Percentiles rank a stretch among this genome's conserved stretches.
These are phyloP conservation scores for Ambrosia hybrid DNA, from an alignment of 140 eudicot genomes.

Conservation along the genomic window DNA sequence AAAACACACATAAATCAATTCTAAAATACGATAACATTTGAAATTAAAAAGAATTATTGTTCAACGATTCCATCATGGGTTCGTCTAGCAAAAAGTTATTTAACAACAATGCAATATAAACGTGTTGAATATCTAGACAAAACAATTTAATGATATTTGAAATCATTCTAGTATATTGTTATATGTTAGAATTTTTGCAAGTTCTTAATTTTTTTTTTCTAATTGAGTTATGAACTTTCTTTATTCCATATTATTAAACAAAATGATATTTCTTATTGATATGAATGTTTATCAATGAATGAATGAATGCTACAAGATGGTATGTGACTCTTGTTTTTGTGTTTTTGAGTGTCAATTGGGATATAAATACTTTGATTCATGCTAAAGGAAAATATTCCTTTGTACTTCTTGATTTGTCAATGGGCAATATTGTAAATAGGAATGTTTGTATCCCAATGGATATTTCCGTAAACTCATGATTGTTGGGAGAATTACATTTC, in stretches of 20 bases:
- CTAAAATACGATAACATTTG: too few relatives aligned
- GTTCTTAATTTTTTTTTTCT: too few relatives aligned
- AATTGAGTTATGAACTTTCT: too few relatives aligned
- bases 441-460: slow-evolving; percentile 18
- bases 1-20: too few relatives aligned
- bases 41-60: too few relatives aligned
- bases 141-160: too few relatives aligned
- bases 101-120: too few relatives aligned
- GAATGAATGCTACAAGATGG: slow-evolving; percentile 43
- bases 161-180: too few relatives aligned
- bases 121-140: too few relatives aligned
- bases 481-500: slow-evolving; percentile 24
- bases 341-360: slow-evolving; percentile 35
- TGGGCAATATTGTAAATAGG: slow-evolving; percentile 22
- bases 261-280: neutral
- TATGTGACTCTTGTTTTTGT: slow-evolving; percentile 32
- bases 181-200: too few relatives aligned
- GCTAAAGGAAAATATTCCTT: slow-evolving; percentile 42
- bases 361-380: slow-evolving; percentile 41
- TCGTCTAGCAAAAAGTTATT: too few relatives aligned
- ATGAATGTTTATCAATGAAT: slow-evolving; percentile 11
- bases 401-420: slow-evolving; percentile 28
- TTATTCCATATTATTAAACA: neutral
- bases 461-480: slow-evolving; percentile 13
- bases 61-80: too few relatives aligned